phyloP scores from a whole-genome alignment of 768 basidiomycete species.

The Boletellus sp. region DNA sequence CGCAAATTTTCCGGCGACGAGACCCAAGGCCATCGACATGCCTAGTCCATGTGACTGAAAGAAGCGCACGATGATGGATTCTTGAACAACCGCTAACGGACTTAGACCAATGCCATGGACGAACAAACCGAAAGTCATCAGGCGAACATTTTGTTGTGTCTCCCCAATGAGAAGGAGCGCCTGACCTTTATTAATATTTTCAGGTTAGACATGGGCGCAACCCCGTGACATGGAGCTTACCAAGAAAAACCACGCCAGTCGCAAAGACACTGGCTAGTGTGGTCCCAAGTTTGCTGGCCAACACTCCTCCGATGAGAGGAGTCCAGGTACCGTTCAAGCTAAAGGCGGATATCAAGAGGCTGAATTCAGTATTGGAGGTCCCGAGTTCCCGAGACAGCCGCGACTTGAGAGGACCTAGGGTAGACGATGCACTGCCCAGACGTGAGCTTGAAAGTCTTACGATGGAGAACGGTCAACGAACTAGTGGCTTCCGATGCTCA shows the following conservation, averaged over 20 bases:
- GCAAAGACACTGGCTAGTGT: constrained; percentile 69
- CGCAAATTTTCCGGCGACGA: constrained; percentile 75
- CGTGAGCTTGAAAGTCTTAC: constrained; percentile 1
- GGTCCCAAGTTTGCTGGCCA: constrained; percentile 69
- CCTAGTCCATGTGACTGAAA: constrained; percentile 75
- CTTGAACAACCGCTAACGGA: constrained; percentile 79
- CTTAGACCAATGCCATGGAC: constrained; percentile 77
- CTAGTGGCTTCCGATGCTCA: constrained; percentile 80
- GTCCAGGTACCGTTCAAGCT: constrained; percentile 76
- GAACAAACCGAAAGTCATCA: constrained; percentile 75
- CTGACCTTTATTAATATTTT: constrained; percentile 44
- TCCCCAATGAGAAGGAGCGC: constrained; percentile 65
- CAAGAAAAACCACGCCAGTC: constrained; percentile 66
- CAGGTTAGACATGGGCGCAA: constrained; percentile 4
- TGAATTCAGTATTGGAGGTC: constrained; percentile 74
- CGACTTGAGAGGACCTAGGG: constrained; percentile 77
- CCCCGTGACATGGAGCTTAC: constrained; percentile 29
- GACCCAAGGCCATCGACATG: constrained; percentile 75
- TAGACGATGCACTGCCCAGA: constrained; percentile 56
- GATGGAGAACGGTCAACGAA: constrained; percentile 49
- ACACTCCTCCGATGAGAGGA: constrained; percentile 70
- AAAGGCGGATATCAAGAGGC: constrained; percentile 71
- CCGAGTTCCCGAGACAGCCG: constrained; percentile 64
- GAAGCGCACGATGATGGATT: constrained; percentile 80
- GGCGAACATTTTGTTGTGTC: constrained; percentile 50